Percentiles rank a stretch among this genome's conserved stretches.
Conservation (phyloP, 306 rosid genomes). For the Cicer bijugum region DNA sequence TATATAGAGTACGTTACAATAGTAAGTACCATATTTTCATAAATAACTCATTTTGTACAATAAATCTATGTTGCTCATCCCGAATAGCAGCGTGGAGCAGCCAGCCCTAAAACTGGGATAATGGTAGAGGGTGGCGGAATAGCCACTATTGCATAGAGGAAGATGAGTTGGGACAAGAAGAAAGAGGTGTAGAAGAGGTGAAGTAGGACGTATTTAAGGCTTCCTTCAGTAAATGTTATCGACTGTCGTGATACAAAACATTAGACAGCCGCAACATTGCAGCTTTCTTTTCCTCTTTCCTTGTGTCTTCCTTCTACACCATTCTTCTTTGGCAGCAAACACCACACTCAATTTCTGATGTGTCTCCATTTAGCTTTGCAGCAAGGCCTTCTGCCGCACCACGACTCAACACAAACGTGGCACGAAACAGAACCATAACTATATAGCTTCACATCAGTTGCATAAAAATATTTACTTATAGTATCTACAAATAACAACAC, state of each 20-base stretch:
- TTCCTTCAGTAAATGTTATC: neutral
- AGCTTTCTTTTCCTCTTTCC: neutral
- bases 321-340: neutral
- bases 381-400: neutral
- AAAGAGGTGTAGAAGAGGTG: neutral
- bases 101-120: neutral
- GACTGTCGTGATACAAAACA: neutral
- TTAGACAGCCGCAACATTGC: neutral
- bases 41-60: neutral
- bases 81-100: neutral
- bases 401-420: neutral
- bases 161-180: too few relatives aligned
- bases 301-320: neutral
- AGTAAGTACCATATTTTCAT: slow-evolving; percentile 13
- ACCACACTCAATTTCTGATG: neutral
- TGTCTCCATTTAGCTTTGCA: neutral
- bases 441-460: slow-evolving; percentile 35
- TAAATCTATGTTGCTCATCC: neutral
- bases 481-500: neutral
- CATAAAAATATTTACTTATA: slow-evolving; percentile 11
- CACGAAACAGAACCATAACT: neutral
- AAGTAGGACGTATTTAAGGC: neutral
- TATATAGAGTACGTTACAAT: slow-evolving; percentile 30
- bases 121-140: neutral
- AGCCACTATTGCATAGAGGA: neutral